phyloP scores from a whole-genome alignment of 495 filamentous ascomycete species.

The Aspergillus olivimuriae region DNA sequence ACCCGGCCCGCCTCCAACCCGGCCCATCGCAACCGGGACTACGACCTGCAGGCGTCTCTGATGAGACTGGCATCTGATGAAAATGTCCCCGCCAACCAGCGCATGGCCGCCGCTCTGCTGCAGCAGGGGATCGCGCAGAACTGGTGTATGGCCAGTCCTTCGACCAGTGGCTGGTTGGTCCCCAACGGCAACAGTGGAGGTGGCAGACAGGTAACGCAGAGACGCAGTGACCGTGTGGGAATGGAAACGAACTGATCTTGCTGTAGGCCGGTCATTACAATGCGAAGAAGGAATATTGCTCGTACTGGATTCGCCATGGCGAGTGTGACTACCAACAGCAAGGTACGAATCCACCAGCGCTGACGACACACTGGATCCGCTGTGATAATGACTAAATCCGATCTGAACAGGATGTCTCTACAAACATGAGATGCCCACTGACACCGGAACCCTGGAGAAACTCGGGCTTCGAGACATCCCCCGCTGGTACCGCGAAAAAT shows the following conservation, averaged over 20 bases:
- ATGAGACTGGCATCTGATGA: slow-evolving; percentile 19
- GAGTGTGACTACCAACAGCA: slow-evolving; percentile 79
- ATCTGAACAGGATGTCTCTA: slow-evolving; percentile 59
- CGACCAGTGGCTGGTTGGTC: slow-evolving; percentile 13
- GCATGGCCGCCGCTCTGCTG: slow-evolving; percentile 16
- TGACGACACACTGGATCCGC: neutral
- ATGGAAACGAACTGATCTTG: slow-evolving; percentile 9
- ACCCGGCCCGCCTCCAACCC: slow-evolving; percentile 1
- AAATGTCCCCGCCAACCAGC: slow-evolving; percentile 16
- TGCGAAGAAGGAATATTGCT: slow-evolving; percentile 69
- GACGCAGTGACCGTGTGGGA: too few species aligned
- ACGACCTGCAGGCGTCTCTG: slow-evolving; percentile 18
- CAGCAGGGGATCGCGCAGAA: slow-evolving; percentile 15
- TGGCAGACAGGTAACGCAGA: slow-evolving; percentile 21
- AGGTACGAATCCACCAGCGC: slow-evolving; percentile 30
- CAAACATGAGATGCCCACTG: slow-evolving; percentile 79
- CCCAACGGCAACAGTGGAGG: slow-evolving; percentile 4
- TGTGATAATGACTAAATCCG: slow-evolving; percentile 6
- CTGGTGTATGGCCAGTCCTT: slow-evolving; percentile 7
- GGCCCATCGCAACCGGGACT: slow-evolving; percentile 13
- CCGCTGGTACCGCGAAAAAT: slow-evolving; percentile 49
- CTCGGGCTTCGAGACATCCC: slow-evolving; percentile 57
- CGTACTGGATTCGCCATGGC: slow-evolving; percentile 79
- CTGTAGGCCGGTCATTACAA: slow-evolving; percentile 9
- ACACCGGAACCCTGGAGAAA: slow-evolving; percentile 48